Evolutionary conservation across 179 eudicot genomes (phyloP).

Genomic region (Silene coronaria): DNA sequence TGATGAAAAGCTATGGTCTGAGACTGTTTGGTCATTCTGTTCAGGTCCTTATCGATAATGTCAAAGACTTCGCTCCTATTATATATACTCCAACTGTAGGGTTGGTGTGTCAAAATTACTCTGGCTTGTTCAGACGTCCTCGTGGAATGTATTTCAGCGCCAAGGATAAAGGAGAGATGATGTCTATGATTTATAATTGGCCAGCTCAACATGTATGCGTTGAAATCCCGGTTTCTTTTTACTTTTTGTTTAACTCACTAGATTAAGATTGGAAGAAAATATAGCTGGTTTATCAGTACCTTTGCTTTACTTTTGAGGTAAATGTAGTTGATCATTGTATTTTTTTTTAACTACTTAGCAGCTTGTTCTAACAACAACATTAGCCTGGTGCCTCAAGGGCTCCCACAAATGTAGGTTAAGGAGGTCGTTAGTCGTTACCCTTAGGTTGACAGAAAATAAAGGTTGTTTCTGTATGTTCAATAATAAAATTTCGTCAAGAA

Average conservation of each 20-base stretch:
- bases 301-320: neutral
- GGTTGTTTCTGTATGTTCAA: neutral
- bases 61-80: constrained; percentile 89
- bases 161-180: constrained; percentile 98
- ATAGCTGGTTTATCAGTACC: neutral
- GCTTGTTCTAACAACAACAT: neutral
- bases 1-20: constrained; percentile 17
- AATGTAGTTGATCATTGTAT: neutral
- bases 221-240: constrained; percentile 6
- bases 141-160: constrained; percentile 99
- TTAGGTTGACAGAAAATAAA: neutral
- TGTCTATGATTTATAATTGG: constrained; percentile 99
- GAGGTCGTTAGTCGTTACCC: neutral
- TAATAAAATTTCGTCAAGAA: neutral
- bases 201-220: constrained; percentile 65
- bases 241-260: neutral
- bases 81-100: constrained; percentile 99
- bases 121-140: constrained; percentile 98
- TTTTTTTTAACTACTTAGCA: neutral
- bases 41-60: constrained; percentile 93
- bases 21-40: constrained; percentile 24
- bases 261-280: neutral
- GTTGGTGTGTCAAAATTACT: constrained; percentile 97
- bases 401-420: neutral
- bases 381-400: neutral